Evolutionary conservation across 1,139 yeast species (phyloP), one percentile per base, ranked within the genome.

Genomic region (Candida glucosophila): DNA sequence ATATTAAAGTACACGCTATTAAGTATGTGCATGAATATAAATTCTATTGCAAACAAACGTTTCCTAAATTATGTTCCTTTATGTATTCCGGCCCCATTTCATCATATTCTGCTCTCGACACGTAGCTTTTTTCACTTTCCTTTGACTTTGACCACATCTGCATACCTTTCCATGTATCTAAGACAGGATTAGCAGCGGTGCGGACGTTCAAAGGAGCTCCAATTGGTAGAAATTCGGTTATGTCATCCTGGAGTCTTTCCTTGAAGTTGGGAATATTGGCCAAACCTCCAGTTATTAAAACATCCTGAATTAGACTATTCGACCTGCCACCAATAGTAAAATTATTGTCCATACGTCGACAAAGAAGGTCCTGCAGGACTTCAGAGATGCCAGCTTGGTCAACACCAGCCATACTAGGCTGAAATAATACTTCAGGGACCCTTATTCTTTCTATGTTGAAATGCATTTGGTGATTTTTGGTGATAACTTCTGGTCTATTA

Each of bases 91-190:
- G 64, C 0, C 98, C 99, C 62, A 70, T 73, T 47, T 92, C 98
- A 22, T 78, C 78, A 46, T 85, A 92, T 37, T 88, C 95, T 26
- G 65, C 57, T 39, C 66, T 68, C 0, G 88, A 69, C 11, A 90
- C 64, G 33, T 68, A 73, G 18, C 75, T 58, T 2, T 54, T 41
- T 22, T 60, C 46, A 20, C 72, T 65, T 13, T 69, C 74, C 3
- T 54, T 58, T 15, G 66, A 55, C 3, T 47, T 44, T 2, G 92
- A 64, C 82, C 95, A 82, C 40, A 71, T 69, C 13, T 83, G 77
- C 94, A 92, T 88, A 13, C 98, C 98, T 38, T 66, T 75, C 98
- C 98, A 92, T 1, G 96, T 74, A 51, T 90, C 98, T 22, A 69
- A 46, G 3, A 72, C 41, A 3, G 95, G 86, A 44, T 83, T 75